Evolutionary conservation across 2,329 filamentous ascomycete species (phyloP).

Genomic region (Pyricularia sp.): DNA sequence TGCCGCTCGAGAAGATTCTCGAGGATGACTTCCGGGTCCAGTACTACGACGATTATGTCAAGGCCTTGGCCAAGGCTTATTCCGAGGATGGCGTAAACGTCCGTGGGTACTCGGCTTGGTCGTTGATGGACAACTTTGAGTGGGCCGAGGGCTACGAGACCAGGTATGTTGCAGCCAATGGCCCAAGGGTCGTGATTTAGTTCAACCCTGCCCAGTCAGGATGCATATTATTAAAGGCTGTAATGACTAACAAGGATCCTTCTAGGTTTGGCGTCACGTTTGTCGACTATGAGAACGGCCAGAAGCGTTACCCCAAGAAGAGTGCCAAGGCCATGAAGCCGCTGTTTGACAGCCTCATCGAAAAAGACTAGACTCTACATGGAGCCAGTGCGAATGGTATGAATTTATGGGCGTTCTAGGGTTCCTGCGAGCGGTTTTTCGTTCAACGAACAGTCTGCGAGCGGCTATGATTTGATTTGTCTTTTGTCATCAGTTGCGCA

Average conservation of each 20-base stretch:
- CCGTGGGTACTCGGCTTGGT: constrained; percentile 77
- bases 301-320: constrained; percentile 77
- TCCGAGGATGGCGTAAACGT: constrained; percentile 68
- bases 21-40: constrained; percentile 73
- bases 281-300: constrained; percentile 72
- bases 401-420: neutral
- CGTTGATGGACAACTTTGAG: constrained; percentile 83
- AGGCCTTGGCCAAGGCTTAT: constrained; percentile 65
- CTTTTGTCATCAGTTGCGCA: neutral
- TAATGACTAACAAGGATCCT: neutral
- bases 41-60: constrained; percentile 72
- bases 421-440: neutral
- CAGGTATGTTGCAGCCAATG: constrained; percentile 25
- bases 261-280: constrained; percentile 64
- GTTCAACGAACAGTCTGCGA: neutral
- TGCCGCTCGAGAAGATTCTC: constrained; percentile 60
- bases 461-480: neutral
- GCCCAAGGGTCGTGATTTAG: neutral
- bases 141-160: constrained; percentile 90
- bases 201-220: neutral
- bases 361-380: constrained; percentile 37
- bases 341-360: constrained; percentile 62
- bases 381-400: neutral
- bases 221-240: neutral
- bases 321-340: constrained; percentile 63